Evolutionary conservation across 306 rosid genomes (phyloP), one percentile per base, ranked within the genome.

Genomic region (Cicer arietinum): DNA sequence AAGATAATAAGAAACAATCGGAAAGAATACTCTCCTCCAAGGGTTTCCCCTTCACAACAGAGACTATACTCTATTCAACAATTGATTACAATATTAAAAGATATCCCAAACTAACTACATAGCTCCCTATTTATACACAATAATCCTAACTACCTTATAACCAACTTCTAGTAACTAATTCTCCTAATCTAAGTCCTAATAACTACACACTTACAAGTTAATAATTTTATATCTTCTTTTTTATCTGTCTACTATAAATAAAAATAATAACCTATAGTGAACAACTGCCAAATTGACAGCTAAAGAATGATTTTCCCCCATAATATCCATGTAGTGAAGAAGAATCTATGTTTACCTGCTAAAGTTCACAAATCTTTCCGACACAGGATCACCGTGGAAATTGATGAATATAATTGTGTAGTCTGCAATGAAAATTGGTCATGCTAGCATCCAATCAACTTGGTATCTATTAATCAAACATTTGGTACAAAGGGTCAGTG

Each of bases 381-480:
- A 62, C 39, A 44, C 11, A 14, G 16, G 47, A 73, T 78, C 71
- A 42, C 40, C 78, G 7, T 44, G 59, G 62, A 41, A 73, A 59
- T 65, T 56, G 77, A 8, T 62, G 7, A 45, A n/a, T 25, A 44
- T 50, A 53, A 30, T 10, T 14, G 18, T 67, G 46, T 77, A n/a
- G 14, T 39, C 46, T 17, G 14, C 37, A 17, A 69, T 77, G 46
- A 58, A 22, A 59, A 69, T 13, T 14, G 64, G 14, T 8, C 66
- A 20, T 12, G 74, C 81, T 89, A 86, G 77, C 79, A 66, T 67
- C 84, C 77, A 63, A 86, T 80, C 81, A 90, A 77, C 84, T 74
- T 79, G 16, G 80, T 66, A 61, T 79, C 95, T 86, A 79, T 67
- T 58, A 41, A 76, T 60, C 37, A 56, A 54, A 63, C 51, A 45